Conservation (phyloP, 2,329 filamentous ascomycete genomes). For the Colletotrichum eleusines region DNA sequence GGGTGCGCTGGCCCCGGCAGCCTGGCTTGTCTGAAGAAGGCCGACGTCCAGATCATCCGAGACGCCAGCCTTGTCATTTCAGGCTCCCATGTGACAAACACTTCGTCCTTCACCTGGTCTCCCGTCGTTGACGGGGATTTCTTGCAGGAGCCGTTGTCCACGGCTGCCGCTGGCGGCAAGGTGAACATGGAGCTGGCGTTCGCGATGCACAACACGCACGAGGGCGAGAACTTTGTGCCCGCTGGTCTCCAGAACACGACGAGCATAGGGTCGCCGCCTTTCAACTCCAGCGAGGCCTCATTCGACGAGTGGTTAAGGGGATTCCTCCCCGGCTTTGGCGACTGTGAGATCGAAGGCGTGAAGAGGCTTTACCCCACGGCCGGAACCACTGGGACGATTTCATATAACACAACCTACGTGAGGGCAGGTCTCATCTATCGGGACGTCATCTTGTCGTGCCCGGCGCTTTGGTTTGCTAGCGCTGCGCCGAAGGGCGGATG, state of each 20-base stretch:
- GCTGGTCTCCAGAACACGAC: slow-evolving; percentile 55
- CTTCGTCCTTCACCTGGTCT: slow-evolving; percentile 69
- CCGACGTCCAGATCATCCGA: slow-evolving; percentile 65
- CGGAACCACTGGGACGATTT: slow-evolving; percentile 61
- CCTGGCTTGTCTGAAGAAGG: slow-evolving; percentile 65
- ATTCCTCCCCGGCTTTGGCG: slow-evolving; percentile 63
- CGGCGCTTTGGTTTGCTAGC: slow-evolving; percentile 67
- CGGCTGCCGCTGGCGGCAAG: slow-evolving; percentile 51
- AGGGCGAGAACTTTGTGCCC: slow-evolving; percentile 73
- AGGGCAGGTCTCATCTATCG: slow-evolving; percentile 69
- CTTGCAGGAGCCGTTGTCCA: slow-evolving; percentile 60
- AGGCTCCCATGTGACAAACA: slow-evolving; percentile 63
- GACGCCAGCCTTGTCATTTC: slow-evolving; percentile 64
- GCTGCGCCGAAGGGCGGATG: slow-evolving; percentile 60
- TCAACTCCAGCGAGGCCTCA: slow-evolving; percentile 62
- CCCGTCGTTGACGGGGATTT: slow-evolving; percentile 70
- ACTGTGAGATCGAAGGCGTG: slow-evolving; percentile 53
- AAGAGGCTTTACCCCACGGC: slow-evolving; percentile 60
- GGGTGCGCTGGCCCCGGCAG: slow-evolving; percentile 62
- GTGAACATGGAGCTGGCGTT: slow-evolving; percentile 62
- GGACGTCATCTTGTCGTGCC: slow-evolving; percentile 70
- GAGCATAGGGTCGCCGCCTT: slow-evolving; percentile 53
- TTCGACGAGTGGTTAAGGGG: slow-evolving; percentile 66
- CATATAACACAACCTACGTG: slow-evolving; percentile 63
- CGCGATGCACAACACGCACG: slow-evolving; percentile 72